phyloP scores from a whole-genome alignment of 2,329 filamentous ascomycete species.

The Triangularia verruculosa region DNA sequence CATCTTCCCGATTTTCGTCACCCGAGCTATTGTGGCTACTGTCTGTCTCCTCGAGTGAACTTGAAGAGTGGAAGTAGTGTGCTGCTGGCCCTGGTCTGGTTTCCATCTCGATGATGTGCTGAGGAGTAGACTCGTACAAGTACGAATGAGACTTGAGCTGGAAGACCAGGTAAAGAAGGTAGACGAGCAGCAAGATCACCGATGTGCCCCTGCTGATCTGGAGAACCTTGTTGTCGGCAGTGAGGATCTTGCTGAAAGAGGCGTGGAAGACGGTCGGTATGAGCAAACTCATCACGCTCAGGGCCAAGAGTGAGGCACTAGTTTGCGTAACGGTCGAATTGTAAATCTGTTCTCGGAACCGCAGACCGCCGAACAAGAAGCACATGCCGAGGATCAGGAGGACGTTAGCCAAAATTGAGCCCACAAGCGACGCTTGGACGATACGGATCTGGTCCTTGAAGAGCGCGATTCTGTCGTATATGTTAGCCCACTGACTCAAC shows the following conservation, averaged over 20 bases:
- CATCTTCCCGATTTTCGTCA: not conserved
- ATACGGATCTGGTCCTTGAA: conserved; percentile 83
- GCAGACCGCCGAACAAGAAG: conserved; percentile 80
- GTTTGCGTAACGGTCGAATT: conserved; percentile 95
- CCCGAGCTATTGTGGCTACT: not conserved
- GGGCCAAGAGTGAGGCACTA: conserved; percentile 86
- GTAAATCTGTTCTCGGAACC: conserved; percentile 88
- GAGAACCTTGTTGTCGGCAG: conserved; percentile 70
- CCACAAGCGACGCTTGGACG: conserved; percentile 84
- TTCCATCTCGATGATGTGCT: conserved; percentile 90
- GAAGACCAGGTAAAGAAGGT: conserved; percentile 85
- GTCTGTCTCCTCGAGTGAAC: not conserved
- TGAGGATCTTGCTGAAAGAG: conserved; percentile 64
- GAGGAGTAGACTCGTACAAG: conserved; percentile 88
- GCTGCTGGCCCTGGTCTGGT: conserved; percentile 80
- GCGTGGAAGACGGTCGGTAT: conserved; percentile 87
- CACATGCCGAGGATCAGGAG: conserved; percentile 89
- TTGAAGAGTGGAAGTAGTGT: conserved; percentile 74
- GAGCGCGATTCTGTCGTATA: conserved; percentile 66
- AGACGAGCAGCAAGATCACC: conserved; percentile 79
- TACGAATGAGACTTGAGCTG: conserved; percentile 90
- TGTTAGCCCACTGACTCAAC: conserved; percentile 35
- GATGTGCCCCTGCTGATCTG: conserved; percentile 88
- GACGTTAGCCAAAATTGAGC: conserved; percentile 85
- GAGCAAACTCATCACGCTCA: conserved; percentile 86